These are phyloP conservation scores for Hypoxylon fragiforme DNA, from an alignment of 495 filamentous ascomycete species.

Conservation along the genomic window DNA sequence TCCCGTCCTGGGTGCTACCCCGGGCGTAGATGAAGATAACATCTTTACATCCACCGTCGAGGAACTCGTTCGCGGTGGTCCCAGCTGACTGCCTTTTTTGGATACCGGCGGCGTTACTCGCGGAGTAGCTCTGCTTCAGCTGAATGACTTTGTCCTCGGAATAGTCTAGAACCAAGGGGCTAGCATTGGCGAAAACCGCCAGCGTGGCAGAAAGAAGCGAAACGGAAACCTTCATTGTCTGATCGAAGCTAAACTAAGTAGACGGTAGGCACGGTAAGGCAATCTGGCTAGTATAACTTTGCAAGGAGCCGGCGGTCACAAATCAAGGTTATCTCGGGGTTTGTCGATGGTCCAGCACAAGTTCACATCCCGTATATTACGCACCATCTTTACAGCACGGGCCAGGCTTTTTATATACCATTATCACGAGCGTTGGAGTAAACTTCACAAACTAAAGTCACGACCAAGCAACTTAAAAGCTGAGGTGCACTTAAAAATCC, in stretches of 20 bases:
- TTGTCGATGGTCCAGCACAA: too few species aligned
- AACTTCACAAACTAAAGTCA: too few species aligned
- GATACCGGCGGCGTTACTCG: not conserved
- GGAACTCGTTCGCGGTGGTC: slow-evolving; percentile 48
- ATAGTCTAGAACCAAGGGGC: slow-evolving; percentile 34
- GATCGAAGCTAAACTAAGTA: not conserved
- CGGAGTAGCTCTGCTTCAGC: slow-evolving; percentile 14
- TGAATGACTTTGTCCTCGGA: slow-evolving; percentile 22
- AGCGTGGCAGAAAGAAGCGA: slow-evolving; percentile 26
- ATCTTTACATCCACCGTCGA: slow-evolving; percentile 46
- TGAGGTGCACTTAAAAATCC: too few species aligned
- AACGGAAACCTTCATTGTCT: slow-evolving; percentile 27
- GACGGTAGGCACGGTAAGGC: too few species aligned
- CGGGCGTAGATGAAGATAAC: slow-evolving; percentile 58
- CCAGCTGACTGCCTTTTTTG: slow-evolving; percentile 15
- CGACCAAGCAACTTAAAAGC: too few species aligned
- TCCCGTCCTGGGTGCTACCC: slow-evolving; percentile 54
- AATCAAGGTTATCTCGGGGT: too few species aligned
- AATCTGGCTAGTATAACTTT: too few species aligned
- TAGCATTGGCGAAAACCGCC: slow-evolving; percentile 27
- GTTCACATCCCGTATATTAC: too few species aligned
- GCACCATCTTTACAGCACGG: too few species aligned
- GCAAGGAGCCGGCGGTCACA: too few species aligned
- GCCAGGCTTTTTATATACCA: too few species aligned
- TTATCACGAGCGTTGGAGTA: too few species aligned